These are phyloP conservation scores for Trapa bicornis DNA, from an alignment of 345 rosid genomes.

Conservation along the genomic window DNA sequence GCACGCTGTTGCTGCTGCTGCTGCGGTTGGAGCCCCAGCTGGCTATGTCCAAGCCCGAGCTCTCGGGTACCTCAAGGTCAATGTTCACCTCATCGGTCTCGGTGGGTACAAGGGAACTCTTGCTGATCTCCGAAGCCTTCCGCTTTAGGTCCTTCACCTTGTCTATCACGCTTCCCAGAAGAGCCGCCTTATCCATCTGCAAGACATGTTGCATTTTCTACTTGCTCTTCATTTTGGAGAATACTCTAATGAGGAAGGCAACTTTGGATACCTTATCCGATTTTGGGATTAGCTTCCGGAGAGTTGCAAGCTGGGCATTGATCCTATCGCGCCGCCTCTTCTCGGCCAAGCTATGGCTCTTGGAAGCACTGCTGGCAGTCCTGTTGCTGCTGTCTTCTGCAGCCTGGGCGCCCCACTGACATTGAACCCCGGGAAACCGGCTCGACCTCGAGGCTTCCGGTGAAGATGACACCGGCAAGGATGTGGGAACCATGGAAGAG, in stretches of 20 bases:
- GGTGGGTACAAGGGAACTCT: slow-evolving; percentile 38
- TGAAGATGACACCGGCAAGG: not conserved
- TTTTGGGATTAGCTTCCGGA: slow-evolving; percentile 71
- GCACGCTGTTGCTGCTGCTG: slow-evolving; percentile 1
- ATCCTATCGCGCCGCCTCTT: slow-evolving; percentile 84
- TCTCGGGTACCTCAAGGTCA: slow-evolving; percentile 21
- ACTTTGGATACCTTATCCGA: slow-evolving; percentile 54
- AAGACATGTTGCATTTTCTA: not conserved
- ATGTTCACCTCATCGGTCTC: slow-evolving; percentile 64
- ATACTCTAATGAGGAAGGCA: not conserved
- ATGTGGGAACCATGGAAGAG: not conserved
- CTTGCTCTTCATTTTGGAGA: too few species aligned
- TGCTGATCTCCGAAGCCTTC: slow-evolving; percentile 44
- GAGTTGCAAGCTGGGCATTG: slow-evolving; percentile 65
- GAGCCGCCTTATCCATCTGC: slow-evolving; percentile 93
- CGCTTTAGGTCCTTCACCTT: slow-evolving; percentile 60
- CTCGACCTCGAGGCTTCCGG: not conserved
- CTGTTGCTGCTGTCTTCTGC: not conserved
- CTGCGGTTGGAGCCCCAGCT: not conserved
- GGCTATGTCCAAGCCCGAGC: slow-evolving; percentile 3
- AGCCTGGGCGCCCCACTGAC: not conserved
- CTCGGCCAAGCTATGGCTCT: slow-evolving; percentile 82
- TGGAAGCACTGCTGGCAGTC: slow-evolving; percentile 19
- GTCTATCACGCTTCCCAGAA: slow-evolving; percentile 58
- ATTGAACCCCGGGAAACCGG: slow-evolving; percentile 1